phyloP scores from a whole-genome alignment of 176 grass and related monocot species.

The Bromus sterilis region DNA sequence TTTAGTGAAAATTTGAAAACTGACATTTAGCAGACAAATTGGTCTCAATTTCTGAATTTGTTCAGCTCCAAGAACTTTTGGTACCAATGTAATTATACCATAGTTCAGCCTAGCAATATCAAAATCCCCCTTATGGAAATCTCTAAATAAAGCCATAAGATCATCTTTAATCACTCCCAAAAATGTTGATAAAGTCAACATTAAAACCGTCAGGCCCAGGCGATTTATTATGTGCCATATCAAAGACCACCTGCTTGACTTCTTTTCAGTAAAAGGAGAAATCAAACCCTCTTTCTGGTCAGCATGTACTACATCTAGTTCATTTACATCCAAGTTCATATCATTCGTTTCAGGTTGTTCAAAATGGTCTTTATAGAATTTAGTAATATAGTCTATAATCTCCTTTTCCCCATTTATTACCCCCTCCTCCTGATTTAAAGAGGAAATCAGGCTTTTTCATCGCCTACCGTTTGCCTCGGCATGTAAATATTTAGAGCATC shows the following conservation, averaged over 20 bases:
- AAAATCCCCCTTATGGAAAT: not conserved
- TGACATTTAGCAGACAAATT: not conserved
- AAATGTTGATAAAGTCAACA: no score
- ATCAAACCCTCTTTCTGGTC: no score
- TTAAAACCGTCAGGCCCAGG: no score
- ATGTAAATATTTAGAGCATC: not conserved
- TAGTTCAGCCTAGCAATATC: not conserved
- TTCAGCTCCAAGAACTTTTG: not conserved
- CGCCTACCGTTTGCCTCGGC: not conserved
- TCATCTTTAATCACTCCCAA: not conserved
- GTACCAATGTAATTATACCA: not conserved
- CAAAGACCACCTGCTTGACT: not conserved
- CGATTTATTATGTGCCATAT: not conserved
- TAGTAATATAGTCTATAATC: not conserved
- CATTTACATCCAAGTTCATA: no score
- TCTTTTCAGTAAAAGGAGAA: not conserved
- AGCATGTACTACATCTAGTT: no score
- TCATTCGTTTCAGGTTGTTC: not conserved
- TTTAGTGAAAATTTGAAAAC: not conserved
- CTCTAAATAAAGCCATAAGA: not conserved
- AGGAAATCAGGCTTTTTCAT: not conserved
- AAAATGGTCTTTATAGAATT: not conserved
- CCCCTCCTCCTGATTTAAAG: not conserved
- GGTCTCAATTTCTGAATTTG: not conserved
- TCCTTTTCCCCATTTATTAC: not conserved